Conservation (phyloP, 2,329 filamentous ascomycete genomes). For the Zymoseptoria brevis region DNA sequence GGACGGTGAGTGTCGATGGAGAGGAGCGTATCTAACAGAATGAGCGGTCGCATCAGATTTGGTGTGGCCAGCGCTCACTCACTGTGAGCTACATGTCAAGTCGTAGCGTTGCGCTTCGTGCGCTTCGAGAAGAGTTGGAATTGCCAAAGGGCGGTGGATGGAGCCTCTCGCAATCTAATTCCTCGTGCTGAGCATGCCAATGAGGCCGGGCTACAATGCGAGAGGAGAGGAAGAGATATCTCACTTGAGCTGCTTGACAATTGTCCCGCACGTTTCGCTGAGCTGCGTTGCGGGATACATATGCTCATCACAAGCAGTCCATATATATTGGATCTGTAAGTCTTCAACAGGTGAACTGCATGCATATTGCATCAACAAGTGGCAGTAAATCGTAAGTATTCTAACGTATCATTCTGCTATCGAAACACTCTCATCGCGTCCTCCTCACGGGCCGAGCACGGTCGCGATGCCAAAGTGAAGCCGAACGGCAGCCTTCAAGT, state of each 20-base stretch:
- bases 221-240: conserved; percentile 50
- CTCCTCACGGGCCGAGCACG: background rate
- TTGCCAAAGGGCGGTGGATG: background rate
- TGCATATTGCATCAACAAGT: background rate
- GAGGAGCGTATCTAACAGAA: background rate
- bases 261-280: conserved; percentile 17
- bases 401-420: no score
- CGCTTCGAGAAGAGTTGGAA: background rate
- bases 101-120: background rate
- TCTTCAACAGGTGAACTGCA: background rate
- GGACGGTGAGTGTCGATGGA: conserved; percentile 22
- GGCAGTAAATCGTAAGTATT: background rate
- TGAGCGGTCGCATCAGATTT: background rate
- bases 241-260: conserved; percentile 27
- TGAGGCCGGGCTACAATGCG: conserved; percentile 63
- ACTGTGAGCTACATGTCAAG: background rate
- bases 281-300: conserved; percentile 18
- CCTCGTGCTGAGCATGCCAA: conserved; percentile 44
- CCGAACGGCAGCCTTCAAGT: background rate
- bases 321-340: background rate
- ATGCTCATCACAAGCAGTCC: conserved; percentile 15
- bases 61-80: background rate
- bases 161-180: conserved; percentile 63
- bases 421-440: background rate
- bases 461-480: background rate